Evolutionary conservation across 2,329 filamentous ascomycete genomes (phyloP).

Genomic region (Penicillium sp.): DNA sequence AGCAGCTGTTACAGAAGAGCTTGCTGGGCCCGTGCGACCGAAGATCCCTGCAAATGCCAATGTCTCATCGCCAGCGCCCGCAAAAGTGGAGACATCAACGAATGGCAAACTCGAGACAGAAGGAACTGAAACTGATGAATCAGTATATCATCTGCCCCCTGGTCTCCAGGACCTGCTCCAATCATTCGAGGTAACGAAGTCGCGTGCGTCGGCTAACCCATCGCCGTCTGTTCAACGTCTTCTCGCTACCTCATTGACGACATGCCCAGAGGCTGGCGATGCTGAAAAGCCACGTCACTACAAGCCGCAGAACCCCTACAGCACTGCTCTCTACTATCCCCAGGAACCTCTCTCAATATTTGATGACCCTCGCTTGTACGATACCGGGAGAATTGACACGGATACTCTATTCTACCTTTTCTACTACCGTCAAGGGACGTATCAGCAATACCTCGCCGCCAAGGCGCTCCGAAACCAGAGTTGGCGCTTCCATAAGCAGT

Average conservation of each 20-base stretch:
- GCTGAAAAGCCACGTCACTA: constrained; percentile 81
- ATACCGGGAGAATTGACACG: constrained; percentile 73
- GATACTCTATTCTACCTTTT: constrained; percentile 98
- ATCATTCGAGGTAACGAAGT: constrained; percentile 81
- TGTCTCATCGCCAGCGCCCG: constrained; percentile 47
- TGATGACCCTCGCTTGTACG: constrained; percentile 84
- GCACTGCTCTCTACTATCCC: constrained; percentile 80
- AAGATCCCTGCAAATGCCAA: constrained; percentile 53
- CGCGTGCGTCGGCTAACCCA: constrained; percentile 59
- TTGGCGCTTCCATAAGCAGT: constrained; percentile 99
- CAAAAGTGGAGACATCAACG: constrained; percentile 48
- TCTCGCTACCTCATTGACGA: constrained; percentile 71
- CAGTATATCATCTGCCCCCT: constrained; percentile 87
- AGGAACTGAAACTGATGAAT: constrained; percentile 65
- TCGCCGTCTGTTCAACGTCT: constrained; percentile 70
- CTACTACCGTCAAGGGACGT: constrained; percentile 96
- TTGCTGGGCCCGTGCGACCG: constrained; percentile 38
- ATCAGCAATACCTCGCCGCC: constrained; percentile 92
- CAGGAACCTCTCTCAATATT: constrained; percentile 90
- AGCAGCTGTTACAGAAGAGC: constrained; percentile 41
- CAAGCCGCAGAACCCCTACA: constrained; percentile 76
- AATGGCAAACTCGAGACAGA: constrained; percentile 54
- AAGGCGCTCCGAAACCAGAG: constrained; percentile 98
- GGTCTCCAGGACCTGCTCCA: constrained; percentile 87
- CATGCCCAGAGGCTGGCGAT: constrained; percentile 72